A percentile compares a stretch with the other conserved stretches of the same genome.
phyloP scores from a whole-genome alignment of 2,329 filamentous ascomycete species.

The Aspergillus sp. region DNA sequence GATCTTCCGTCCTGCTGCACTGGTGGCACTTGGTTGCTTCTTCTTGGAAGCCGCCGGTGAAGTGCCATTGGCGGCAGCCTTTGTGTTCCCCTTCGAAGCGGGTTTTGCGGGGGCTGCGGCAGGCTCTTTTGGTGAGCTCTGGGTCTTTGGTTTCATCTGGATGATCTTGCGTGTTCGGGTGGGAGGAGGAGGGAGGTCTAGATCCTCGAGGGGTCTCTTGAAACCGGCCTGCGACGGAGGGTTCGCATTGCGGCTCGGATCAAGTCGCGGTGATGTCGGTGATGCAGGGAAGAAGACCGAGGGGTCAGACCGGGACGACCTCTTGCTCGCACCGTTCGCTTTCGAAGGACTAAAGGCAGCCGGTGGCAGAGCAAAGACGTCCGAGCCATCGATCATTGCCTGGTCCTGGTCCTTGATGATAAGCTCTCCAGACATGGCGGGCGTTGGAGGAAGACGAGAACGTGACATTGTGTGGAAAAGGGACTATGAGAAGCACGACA shows the following conservation, averaged over 20 bases:
- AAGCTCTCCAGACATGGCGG: slow-evolving; percentile 40
- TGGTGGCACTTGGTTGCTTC: slow-evolving; percentile 74
- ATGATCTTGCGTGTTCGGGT: slow-evolving; percentile 94
- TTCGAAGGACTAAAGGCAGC: slow-evolving; percentile 34
- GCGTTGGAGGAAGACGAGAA: slow-evolving; percentile 36
- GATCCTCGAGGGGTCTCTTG: slow-evolving; percentile 50
- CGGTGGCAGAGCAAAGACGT: slow-evolving; percentile 37
- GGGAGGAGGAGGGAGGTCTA: slow-evolving; percentile 85
- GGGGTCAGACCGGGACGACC: slow-evolving; percentile 31
- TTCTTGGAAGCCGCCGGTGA: slow-evolving; percentile 59
- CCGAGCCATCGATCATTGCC: slow-evolving; percentile 28
- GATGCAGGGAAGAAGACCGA: slow-evolving; percentile 32
- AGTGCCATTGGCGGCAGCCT: slow-evolving; percentile 16
- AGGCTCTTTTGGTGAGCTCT: slow-evolving; percentile 49
- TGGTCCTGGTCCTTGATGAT: slow-evolving; percentile 41
- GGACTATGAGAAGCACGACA: background rate
- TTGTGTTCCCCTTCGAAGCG: slow-evolving; percentile 27
- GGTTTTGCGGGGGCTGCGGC: slow-evolving; percentile 25
- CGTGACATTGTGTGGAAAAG: slow-evolving; percentile 29
- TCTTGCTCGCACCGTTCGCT: slow-evolving; percentile 22
- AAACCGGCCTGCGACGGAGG: slow-evolving; percentile 31
- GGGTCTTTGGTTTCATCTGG: slow-evolving; percentile 79
- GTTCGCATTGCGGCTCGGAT: slow-evolving; percentile 22
- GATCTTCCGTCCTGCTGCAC: slow-evolving; percentile 88
- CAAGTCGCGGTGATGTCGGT: slow-evolving; percentile 33